Evolutionary conservation across 257 asterid species (phyloP), one percentile per base, ranked within the genome.

Genomic region (Ballota nigra): DNA sequence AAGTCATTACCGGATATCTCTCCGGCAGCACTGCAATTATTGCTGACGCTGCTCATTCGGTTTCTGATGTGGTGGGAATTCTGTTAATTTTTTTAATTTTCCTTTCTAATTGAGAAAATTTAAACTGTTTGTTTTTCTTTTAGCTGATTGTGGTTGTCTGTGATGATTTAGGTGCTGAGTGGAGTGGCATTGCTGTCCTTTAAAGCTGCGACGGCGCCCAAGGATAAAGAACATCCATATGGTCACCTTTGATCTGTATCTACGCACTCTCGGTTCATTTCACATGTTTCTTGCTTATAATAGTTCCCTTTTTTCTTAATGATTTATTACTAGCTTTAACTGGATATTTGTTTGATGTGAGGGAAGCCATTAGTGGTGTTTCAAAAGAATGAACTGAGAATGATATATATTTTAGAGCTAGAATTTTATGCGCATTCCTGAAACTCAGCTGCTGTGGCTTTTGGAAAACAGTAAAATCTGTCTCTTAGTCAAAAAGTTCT

Each of bases 161-260:
- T 73, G 29, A 56, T 73, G 75, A 60, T 83, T 79, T 77, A 95
- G 99, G 98, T 95, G 12, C 82, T 92, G 86, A 95, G 99, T 81
- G 92, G 96, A 6, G 99, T 89, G 77, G 97, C 99, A 49, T 77
- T 95, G 89, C 75, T 83, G 72, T 92, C 99, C 8, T 95, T 86
- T 63, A 86, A 81, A 80, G 98, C 96, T 81, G 92, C 97, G 9
- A 87, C 75, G 83, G 89, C 85, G 51, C 99, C 98, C 5, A 92
- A 89, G 91, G 99, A 95, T 87, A 95, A 95, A 84, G 99, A 95
- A 79, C 99, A 95, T 83, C 98, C 98, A 83, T 92, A 92, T 85
- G 99, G 99, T 95, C 87, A 77, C 90, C 81, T 85, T 89, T 89
- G 85, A 86, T 90, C 93, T 78, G 96, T 87, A 85, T 84, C 86